Conservation (phyloP, 345 rosid species). For the Aquilaria malaccensis region DNA sequence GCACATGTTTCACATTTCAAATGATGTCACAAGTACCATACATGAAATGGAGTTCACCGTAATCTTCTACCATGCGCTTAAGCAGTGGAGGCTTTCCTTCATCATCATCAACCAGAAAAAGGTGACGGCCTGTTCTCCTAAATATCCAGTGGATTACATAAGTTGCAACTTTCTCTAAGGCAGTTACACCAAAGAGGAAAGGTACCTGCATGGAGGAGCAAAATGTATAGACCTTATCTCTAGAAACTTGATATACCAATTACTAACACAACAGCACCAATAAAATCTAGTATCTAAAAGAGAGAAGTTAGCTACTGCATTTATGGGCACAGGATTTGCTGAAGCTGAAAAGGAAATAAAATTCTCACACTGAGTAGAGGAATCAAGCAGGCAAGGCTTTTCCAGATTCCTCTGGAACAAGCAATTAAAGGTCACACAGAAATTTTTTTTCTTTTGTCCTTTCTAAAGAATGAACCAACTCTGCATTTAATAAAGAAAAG, state of each 20-base stretch:
- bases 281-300: background rate
- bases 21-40: slow-evolving; percentile 19
- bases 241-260: background rate
- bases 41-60: slow-evolving; percentile 59
- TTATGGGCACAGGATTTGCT: no score
- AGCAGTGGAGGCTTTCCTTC: slow-evolving; percentile 83
- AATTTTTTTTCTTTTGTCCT: no score
- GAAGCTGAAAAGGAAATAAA: background rate
- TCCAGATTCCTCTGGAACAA: no score
- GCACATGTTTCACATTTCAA: slow-evolving; percentile 3
- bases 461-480: background rate
- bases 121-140: slow-evolving; percentile 91
- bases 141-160: slow-evolving; percentile 90
- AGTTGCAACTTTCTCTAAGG: slow-evolving; percentile 79
- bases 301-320: background rate
- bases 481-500: background rate
- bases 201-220: slow-evolving; percentile 57
- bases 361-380: no score
- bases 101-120: slow-evolving; percentile 81
- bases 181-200: slow-evolving; percentile 90
- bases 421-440: no score
- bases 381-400: no score
- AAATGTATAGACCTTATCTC: no score
- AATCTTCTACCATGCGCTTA: slow-evolving; percentile 68
- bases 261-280: background rate